Percentiles rank a stretch among this genome's conserved stretches.
These are phyloP conservation scores for Pontederia crassipes DNA, from an alignment of 176 grass and related monocot genomes.

Conservation along the genomic window DNA sequence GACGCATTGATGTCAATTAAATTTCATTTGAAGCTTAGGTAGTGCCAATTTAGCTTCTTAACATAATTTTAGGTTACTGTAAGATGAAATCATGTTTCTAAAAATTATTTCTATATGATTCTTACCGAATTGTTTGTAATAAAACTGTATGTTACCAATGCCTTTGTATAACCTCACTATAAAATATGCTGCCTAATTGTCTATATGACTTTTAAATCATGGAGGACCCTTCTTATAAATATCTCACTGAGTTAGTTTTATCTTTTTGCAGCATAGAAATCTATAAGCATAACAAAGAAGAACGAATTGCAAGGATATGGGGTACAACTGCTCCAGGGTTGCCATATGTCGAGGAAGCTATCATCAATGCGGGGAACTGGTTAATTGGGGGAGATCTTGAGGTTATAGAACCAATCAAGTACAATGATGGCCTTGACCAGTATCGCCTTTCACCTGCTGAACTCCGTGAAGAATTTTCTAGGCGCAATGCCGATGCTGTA, in stretches of 20 bases:
- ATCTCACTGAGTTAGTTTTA: background rate
- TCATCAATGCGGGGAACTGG: slow-evolving; percentile 87
- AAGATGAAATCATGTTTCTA: too few relatives aligned
- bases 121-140: too few relatives aligned
- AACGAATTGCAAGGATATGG: slow-evolving; percentile 96
- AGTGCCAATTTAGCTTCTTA: too few relatives aligned
- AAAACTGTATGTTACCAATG: too few relatives aligned
- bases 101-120: too few relatives aligned
- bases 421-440: slow-evolving; percentile 89
- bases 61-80: too few relatives aligned
- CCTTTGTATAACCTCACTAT: background rate
- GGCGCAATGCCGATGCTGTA: slow-evolving; percentile 86
- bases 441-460: slow-evolving; percentile 84
- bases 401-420: slow-evolving; percentile 93
- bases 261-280: slow-evolving; percentile 72
- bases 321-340: slow-evolving; percentile 74
- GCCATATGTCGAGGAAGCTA: slow-evolving; percentile 80
- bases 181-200: background rate
- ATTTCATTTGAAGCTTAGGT: too few relatives aligned
- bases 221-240: background rate
- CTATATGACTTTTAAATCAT: background rate
- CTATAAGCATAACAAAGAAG: slow-evolving; percentile 99
- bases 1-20: too few relatives aligned
- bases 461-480: slow-evolving; percentile 80
- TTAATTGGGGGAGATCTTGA: slow-evolving; percentile 94